These are phyloP conservation scores for Fusarium miscanthi DNA, from an alignment of 2,329 filamentous ascomycete species.

Conservation along the genomic window DNA sequence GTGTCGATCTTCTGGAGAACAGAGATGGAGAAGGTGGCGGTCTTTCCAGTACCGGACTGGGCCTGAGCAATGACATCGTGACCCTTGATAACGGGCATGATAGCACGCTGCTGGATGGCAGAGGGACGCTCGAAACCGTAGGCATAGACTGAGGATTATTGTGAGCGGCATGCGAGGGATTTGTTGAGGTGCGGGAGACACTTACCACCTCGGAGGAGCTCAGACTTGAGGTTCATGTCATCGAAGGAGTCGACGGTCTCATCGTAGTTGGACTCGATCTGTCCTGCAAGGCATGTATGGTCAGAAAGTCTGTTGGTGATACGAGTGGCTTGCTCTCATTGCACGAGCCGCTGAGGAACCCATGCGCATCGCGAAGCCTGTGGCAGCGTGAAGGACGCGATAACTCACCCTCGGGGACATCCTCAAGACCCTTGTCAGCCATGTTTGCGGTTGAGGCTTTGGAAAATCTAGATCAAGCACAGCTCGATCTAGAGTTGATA, in stretches of 20 bases:
- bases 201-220: slow-evolving; percentile 92
- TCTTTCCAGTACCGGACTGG: slow-evolving; percentile 99
- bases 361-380: slow-evolving; percentile 6
- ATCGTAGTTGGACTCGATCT: slow-evolving; percentile 99
- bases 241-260: slow-evolving; percentile 99
- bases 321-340: not conserved
- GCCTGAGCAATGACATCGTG: slow-evolving; percentile 99
- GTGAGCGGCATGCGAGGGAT: slow-evolving; percentile 44
- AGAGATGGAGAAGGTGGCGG: slow-evolving; percentile 99
- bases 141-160: slow-evolving; percentile 76
- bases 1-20: slow-evolving; percentile 99
- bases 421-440: slow-evolving; percentile 99
- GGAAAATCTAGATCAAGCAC: slow-evolving; percentile 77
- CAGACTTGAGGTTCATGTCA: slow-evolving; percentile 95
- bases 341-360: slow-evolving; percentile 5
- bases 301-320: slow-evolving; percentile 35
- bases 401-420: slow-evolving; percentile 90
- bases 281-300: slow-evolving; percentile 67
- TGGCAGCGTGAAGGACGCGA: slow-evolving; percentile 12
- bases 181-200: slow-evolving; percentile 38
- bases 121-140: slow-evolving; percentile 99
- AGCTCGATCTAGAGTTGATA: slow-evolving; percentile 75
- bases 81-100: slow-evolving; percentile 99
- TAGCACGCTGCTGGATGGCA: slow-evolving; percentile 99
- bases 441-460: slow-evolving; percentile 82